phyloP scores from a whole-genome alignment of 345 rosid species.

The Geranium rotundifolium region DNA sequence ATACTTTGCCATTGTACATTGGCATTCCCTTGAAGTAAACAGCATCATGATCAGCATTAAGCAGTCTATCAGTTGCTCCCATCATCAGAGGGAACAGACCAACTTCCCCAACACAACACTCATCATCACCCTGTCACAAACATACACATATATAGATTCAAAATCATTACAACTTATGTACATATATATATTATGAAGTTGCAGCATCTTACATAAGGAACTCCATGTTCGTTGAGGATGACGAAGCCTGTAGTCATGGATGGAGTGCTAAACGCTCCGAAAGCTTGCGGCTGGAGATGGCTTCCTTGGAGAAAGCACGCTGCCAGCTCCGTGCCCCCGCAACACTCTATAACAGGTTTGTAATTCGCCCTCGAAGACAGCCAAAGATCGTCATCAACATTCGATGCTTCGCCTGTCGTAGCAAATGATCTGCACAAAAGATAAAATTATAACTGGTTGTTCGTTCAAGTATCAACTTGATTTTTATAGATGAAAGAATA shows the following conservation, averaged over 20 bases:
- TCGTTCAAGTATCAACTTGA: too few species aligned
- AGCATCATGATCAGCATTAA: too few species aligned
- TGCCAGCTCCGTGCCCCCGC: constrained; percentile 89
- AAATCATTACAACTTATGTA: too few species aligned
- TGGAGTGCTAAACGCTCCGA: constrained; percentile 76
- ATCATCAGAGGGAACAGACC: too few species aligned
- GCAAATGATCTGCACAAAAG: constrained; percentile 39
- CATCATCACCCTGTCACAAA: too few species aligned
- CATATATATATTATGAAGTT: too few species aligned
- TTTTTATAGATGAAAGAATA: neutral
- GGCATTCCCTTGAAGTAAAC: too few species aligned
- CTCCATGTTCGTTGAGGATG: constrained; percentile 63
- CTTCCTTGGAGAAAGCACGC: constrained; percentile 64
- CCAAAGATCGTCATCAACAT: constrained; percentile 88
- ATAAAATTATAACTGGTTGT: too few species aligned
- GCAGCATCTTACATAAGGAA: constrained; percentile 50
- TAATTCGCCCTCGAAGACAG: constrained; percentile 75
- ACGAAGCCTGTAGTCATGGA: constrained; percentile 66
- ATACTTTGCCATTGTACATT: too few species aligned
- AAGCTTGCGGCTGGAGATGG: constrained; percentile 72
- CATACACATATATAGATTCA: too few species aligned
- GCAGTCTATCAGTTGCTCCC: too few species aligned
- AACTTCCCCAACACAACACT: too few species aligned
- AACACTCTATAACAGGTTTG: constrained; percentile 62
- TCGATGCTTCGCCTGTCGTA: constrained; percentile 77